Conservation (phyloP, 2,329 filamentous ascomycete species). For the Lasiodiplodia citricola region DNA sequence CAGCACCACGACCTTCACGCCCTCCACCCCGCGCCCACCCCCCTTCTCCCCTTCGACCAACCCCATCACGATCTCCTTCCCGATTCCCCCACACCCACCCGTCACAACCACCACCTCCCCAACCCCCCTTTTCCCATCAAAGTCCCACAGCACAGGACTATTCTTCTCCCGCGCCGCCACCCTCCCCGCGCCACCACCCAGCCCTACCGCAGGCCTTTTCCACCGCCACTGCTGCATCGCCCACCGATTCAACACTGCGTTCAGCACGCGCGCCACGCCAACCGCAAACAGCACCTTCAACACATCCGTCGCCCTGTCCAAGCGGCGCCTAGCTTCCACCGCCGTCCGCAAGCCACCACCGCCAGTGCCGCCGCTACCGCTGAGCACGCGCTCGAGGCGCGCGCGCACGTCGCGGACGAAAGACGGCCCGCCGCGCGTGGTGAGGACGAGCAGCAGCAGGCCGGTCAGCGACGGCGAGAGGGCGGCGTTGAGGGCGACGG, state of each 20-base stretch:
- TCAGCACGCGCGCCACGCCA: conserved; percentile 39
- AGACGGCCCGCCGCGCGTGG: background rate
- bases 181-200: too few species aligned
- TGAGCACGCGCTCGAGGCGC: background rate
- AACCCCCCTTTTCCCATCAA: conserved; percentile 3
- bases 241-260: conserved; percentile 38
- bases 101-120: conserved; percentile 38
- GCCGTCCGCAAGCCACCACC: background rate
- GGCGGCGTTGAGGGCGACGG: conserved; percentile 9
- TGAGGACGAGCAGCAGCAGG: conserved; percentile 12
- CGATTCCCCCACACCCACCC: conserved; percentile 38
- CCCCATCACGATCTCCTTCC: conserved; percentile 38
- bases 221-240: conserved; percentile 38
- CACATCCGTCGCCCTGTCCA: conserved; percentile 30
- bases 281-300: conserved; percentile 41
- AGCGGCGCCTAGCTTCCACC: background rate
- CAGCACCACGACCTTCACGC: conserved; percentile 34
- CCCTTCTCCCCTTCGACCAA: conserved; percentile 29
- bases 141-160: background rate
- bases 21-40: conserved; percentile 50
- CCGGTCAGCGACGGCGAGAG: conserved; percentile 18
- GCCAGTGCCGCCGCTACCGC: background rate
- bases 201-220: background rate
- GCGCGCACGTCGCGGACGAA: background rate
- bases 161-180: background rate